phyloP scores from a whole-genome alignment of 1,284 basidiomycete genomes.

The Xanthoconium separans region DNA sequence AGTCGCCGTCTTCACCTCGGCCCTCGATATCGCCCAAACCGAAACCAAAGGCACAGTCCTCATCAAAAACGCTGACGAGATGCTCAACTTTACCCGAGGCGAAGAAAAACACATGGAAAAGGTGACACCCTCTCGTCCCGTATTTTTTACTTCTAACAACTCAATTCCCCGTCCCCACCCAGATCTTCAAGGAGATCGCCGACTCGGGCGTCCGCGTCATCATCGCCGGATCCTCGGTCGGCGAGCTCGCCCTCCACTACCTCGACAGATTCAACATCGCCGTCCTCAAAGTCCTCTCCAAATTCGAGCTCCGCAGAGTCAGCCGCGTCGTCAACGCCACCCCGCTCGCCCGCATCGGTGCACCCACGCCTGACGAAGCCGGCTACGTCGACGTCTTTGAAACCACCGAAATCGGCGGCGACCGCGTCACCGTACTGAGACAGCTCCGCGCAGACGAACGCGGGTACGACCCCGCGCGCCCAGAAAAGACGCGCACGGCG shows the following conservation, averaged over 20 bases:
- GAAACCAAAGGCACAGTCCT: slow-evolving; percentile 99
- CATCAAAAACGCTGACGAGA: slow-evolving; percentile 93
- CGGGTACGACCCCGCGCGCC: slow-evolving; percentile 49
- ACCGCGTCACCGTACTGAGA: slow-evolving; percentile 94
- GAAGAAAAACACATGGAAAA: slow-evolving; percentile 97
- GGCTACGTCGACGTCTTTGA: slow-evolving; percentile 94
- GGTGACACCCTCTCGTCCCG: slow-evolving; percentile 39
- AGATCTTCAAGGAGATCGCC: slow-evolving; percentile 97
- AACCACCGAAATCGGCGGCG: slow-evolving; percentile 95
- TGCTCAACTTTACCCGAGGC: slow-evolving; percentile 93
- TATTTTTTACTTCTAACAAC: neutral
- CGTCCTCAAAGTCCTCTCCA: slow-evolving; percentile 96
- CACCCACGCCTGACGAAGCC: slow-evolving; percentile 95
- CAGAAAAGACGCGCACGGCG: slow-evolving; percentile 78
- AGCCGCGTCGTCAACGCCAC: slow-evolving; percentile 97
- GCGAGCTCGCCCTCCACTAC: slow-evolving; percentile 97
- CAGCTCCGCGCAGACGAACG: slow-evolving; percentile 70
- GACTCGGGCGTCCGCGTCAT: slow-evolving; percentile 94
- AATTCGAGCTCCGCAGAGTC: slow-evolving; percentile 94
- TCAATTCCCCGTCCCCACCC: neutral
- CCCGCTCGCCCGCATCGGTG: slow-evolving; percentile 92
- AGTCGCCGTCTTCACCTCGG: slow-evolving; percentile 93
- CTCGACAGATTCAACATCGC: slow-evolving; percentile 93
- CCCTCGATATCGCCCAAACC: slow-evolving; percentile 92
- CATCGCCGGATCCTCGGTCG: slow-evolving; percentile 90